Base-by-base conservation (phyloP, 164 flowering plant species). In the Macadamia tetraphylla region DNA sequence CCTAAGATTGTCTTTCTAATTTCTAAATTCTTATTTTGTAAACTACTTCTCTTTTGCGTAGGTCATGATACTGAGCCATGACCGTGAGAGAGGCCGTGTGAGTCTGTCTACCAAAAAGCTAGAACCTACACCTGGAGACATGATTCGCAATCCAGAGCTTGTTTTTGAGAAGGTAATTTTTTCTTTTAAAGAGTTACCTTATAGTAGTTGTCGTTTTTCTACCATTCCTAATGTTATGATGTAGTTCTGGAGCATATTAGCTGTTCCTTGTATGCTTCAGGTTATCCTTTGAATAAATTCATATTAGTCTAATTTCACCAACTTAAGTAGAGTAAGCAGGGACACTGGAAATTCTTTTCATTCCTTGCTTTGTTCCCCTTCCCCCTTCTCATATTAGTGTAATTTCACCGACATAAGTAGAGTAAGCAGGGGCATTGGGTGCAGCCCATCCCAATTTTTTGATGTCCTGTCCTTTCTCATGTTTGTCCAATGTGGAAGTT, bases 81-180 rank as follows among this genome's bases (percentile, higher is more conserved):
- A 94, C 72, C 90, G 97, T 15, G 97, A 94, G 75, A 86, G 97
- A 79, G 98, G 98, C 57, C 75, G 98, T 63, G 94, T 94, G 55
- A 94, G 98, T 80, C 94, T 94, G 11, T 94, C 97, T 13, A 94
- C 99, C 32, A 94, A 94, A 80, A 94, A 94, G 81, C 78, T 94
- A 63, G 99, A 94, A 78, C 99, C 99, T 23, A 89, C 97, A 51
- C 99, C 99, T 31, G 99, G 97, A 40, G 99, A 94, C 85, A 92
- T 92, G 99, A 90, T 94, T 81, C 94, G 94, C 73, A 92, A 94
- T 65, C 97, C 97, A 70, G 82, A 81, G 79, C 94, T 94, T 74
- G 98, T 94, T 49, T 94, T 92, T 83, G 92, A 90, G 81, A 94
- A 94, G 98, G 98, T 91, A 82, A 65, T 65, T 29, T 58, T 60